Evolutionary conservation across 1,284 basidiomycete species (phyloP).

Genomic region (Cutaneotrichosporon daszewskae): DNA sequence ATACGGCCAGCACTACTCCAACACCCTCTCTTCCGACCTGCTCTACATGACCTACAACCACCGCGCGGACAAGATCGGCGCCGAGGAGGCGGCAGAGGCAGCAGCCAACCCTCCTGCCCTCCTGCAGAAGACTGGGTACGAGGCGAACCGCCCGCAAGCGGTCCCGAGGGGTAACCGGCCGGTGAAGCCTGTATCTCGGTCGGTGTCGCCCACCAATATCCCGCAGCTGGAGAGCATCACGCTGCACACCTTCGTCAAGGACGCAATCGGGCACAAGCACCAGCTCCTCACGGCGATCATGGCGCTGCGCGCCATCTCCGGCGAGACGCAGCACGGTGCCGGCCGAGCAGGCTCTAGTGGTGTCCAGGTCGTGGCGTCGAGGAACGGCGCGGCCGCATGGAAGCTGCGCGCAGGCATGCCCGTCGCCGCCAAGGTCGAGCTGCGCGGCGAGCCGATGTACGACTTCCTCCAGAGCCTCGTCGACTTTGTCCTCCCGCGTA

Average conservation of each 20-base stretch:
- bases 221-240: conserved; percentile 76
- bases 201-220: conserved; percentile 61
- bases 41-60: conserved; percentile 95
- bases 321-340: conserved; percentile 66
- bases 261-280: conserved; percentile 66
- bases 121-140: conserved; percentile 41
- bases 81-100: conserved; percentile 4
- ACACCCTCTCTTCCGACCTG: conserved; percentile 75
- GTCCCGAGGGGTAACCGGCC: conserved; percentile 41
- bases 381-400: conserved; percentile 79
- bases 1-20: conserved; percentile 76
- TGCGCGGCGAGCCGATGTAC: conserved; percentile 87
- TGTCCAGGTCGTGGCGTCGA: conserved; percentile 72
- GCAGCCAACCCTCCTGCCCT: conserved; percentile 7
- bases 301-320: conserved; percentile 80
- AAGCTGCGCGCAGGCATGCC: conserved; percentile 74
- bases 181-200: conserved; percentile 41
- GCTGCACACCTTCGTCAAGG: conserved; percentile 77
- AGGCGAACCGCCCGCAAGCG: conserved; percentile 43
- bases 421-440: conserved; percentile 79
- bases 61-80: conserved; percentile 39
- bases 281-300: conserved; percentile 79
- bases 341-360: conserved; percentile 64
- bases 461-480: conserved; percentile 82
- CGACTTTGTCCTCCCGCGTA: conserved; percentile 88